Base-by-base conservation (phyloP, 2,329 filamentous ascomycete genomes). In the Fusarium sp. region DNA sequence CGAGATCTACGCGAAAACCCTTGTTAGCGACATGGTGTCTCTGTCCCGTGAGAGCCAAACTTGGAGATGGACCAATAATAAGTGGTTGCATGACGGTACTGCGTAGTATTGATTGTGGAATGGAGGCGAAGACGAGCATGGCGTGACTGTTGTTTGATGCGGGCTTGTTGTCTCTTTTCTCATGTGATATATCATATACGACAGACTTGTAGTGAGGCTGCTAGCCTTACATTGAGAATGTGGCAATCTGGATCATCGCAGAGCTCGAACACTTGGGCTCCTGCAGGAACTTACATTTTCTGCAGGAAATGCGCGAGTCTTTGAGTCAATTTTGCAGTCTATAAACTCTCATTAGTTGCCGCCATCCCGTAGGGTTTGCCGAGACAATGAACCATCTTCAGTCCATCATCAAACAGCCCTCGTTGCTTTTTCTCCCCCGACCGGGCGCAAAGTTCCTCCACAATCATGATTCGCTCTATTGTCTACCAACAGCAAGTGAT, bases 71-170 rank as follows among this genome's bases (percentile, higher is more conserved):
- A 8, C 31, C 31, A 36, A 36, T 36, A 28, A 15, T 8, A 22
- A 9, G 6, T 28, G 9, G 20, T 20, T 28, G 7, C 6, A 31
- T 11, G 20, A 31, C 7, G 20, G 26, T 6, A 5, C 26, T 13
- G 26, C 2, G 6, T 3, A 22, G 12, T 36, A 3, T 30, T 15
- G 20, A 1, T 15, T 3, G 16, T 3, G 13, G 1, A 2, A 11
- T 13, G 15, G 11, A 31, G 12, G n/a, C 3, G 12, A 20, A 8
- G 26, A 22, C 18, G 16, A 8, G 3, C 18, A 22, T 28, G 24
- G 10, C 0, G 24, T 28, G 24, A 45, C 24, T 28, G 8, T 13
- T 31, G 11, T 9, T 20, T 24, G 6, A 30, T 39, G 26, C 26
- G 16, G 26, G 15, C 26, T n/a, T 31, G 22, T 31, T 55, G 2